Percentiles rank a stretch among this genome's conserved stretches.
These are phyloP conservation scores for Leishmania aethiopica DNA, from an alignment of 208 protist species.

Conservation along the genomic window DNA sequence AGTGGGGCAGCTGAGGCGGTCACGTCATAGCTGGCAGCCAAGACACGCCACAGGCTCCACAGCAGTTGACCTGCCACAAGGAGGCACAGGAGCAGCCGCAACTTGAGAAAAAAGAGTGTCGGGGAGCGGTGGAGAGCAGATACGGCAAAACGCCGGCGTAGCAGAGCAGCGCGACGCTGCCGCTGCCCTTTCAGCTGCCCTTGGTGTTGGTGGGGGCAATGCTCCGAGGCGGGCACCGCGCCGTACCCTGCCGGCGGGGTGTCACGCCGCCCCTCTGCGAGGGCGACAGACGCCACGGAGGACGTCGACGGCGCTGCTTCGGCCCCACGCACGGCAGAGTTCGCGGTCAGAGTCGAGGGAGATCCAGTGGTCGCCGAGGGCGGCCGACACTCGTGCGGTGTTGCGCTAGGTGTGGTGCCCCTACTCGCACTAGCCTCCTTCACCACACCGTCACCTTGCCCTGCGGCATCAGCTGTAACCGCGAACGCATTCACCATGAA, in stretches of 20 bases:
- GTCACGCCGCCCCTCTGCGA: neutral
- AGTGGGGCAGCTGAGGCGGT: neutral
- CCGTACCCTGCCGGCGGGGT: neutral
- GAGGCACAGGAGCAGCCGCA: slow-evolving; percentile 38
- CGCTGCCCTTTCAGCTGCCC: neutral
- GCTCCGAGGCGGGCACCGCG: neutral
- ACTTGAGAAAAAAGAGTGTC: slow-evolving; percentile 31
- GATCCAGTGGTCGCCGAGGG: neutral
- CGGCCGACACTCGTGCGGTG: neutral
- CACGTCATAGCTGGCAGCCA: neutral
- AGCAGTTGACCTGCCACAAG: slow-evolving; percentile 24
- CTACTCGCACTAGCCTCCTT: neutral
- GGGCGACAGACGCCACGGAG: neutral
- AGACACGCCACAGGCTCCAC: slow-evolving; percentile 19
- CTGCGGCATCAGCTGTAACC: neutral
- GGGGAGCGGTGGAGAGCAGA: slow-evolving; percentile 24
- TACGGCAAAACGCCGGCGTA: slow-evolving; percentile 19
- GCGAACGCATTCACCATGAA: neutral
- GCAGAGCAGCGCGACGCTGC: slow-evolving; percentile 5
- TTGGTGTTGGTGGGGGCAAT: neutral
- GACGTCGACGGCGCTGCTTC: neutral
- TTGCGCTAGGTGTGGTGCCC: neutral
- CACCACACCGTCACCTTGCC: neutral
- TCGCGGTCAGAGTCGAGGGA: neutral
- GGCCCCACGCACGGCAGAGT: neutral